These are phyloP conservation scores for Striga hermonthica DNA, from an alignment of 305 asterid genomes.

Conservation along the genomic window DNA sequence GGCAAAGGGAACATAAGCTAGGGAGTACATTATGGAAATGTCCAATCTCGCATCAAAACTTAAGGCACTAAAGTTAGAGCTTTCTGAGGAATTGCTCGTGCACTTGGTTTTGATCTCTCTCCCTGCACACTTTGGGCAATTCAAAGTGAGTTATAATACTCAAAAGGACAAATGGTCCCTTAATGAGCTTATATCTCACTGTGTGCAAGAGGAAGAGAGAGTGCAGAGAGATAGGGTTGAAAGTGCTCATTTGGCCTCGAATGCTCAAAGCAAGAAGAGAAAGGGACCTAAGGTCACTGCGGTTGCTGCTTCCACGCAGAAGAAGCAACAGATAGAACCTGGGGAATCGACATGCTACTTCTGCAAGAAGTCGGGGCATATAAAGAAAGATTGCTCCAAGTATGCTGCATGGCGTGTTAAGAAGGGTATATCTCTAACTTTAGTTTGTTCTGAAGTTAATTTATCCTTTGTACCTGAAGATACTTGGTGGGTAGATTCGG, in stretches of 20 bases:
- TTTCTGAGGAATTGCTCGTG: not conserved
- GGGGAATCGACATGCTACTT: too few relatives aligned
- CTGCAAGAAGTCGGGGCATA: too few relatives aligned
- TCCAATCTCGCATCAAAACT: not conserved
- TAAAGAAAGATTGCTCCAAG: not conserved
- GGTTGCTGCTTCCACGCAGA: too few relatives aligned
- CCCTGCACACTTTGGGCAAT: not conserved
- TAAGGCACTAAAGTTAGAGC: not conserved
- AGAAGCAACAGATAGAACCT: too few relatives aligned
- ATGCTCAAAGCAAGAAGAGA: not conserved
- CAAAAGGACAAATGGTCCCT: not conserved
- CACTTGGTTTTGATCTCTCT: not conserved
- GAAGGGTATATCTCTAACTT: too few relatives aligned
- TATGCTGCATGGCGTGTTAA: not conserved
- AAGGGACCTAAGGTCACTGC: too few relatives aligned
- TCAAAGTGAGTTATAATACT: conserved; percentile 1
- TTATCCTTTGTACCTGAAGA: too few relatives aligned
- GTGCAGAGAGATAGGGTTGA: not conserved
- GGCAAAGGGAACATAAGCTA: not conserved
- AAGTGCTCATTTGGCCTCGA: not conserved
- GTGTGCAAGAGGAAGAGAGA: not conserved
- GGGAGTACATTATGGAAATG: not conserved
- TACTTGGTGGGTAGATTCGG: too few relatives aligned
- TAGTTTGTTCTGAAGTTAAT: too few relatives aligned
- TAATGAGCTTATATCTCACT: conserved; percentile 1